phyloP scores from a whole-genome alignment of 495 filamentous ascomycete genomes.

The Cetradonia linearis region DNA sequence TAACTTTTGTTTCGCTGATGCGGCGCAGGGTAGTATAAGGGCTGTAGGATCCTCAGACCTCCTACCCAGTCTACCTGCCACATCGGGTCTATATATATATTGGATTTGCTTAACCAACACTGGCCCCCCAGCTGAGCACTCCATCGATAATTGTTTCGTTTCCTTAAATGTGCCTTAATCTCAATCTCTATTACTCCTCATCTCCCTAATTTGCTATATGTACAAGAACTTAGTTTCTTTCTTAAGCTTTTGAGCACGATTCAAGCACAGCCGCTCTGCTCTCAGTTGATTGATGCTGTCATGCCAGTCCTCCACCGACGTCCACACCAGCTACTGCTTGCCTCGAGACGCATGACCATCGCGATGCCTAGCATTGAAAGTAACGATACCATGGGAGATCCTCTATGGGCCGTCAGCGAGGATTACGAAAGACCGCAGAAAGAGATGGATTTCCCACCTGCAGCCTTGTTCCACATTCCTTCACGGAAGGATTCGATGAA shows the following conservation, averaged over 20 bases:
- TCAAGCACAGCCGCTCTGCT: neutral
- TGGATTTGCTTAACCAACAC: conserved; percentile 1
- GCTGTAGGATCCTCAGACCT: neutral
- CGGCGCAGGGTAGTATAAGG: conserved; percentile 18
- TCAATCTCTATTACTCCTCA: neutral
- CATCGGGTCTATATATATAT: neutral
- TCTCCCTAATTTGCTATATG: neutral
- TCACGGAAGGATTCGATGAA: conserved; percentile 15
- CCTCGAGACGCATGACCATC: neutral
- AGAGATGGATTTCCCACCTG: conserved; percentile 17
- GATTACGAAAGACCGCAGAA: conserved; percentile 21
- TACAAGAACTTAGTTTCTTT: neutral
- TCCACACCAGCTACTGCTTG: conserved; percentile 4
- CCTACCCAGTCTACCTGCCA: neutral
- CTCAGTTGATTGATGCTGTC: neutral
- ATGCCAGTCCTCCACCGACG: conserved; percentile 20
- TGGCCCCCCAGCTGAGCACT: neutral
- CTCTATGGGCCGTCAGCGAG: conserved; percentile 21
- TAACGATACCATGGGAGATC: conserved; percentile 13
- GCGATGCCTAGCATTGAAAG: conserved; percentile 16
- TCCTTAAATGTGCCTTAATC: neutral
- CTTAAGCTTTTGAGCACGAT: neutral
- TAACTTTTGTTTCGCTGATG: neutral
- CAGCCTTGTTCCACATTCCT: conserved; percentile 4
- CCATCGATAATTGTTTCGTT: neutral